Conservation (phyloP, 2,329 filamentous ascomycete genomes). For the Colletotrichum sp. region DNA sequence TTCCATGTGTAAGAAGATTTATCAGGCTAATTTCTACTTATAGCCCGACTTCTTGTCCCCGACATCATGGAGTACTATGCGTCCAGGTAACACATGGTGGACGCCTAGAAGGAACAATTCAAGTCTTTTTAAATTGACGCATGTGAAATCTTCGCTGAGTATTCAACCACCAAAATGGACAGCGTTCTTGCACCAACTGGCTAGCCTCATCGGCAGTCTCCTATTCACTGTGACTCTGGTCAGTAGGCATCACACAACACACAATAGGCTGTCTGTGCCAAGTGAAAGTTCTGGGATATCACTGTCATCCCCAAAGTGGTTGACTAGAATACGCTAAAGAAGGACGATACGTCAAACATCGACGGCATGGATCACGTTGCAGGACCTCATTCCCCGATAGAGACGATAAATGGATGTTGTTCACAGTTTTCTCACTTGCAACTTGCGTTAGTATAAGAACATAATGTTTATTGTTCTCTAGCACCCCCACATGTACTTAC, state of each 20-base stretch:
- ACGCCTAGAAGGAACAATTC: background rate
- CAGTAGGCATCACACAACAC: background rate
- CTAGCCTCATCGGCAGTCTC: accelerated
- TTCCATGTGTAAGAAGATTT: background rate
- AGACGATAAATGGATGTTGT: background rate
- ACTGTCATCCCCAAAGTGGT: background rate
- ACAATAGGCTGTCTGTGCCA: background rate
- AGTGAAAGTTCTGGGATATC: background rate
- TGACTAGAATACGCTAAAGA: background rate
- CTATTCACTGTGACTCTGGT: background rate
- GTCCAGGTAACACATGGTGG: background rate
- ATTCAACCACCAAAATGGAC: background rate
- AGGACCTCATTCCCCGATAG: accelerated
- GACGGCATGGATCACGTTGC: accelerated
- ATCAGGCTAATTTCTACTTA: background rate
- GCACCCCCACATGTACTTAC: too few species aligned
- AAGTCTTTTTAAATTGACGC: background rate
- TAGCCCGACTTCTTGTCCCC: background rate
- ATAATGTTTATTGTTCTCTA: too few species aligned
- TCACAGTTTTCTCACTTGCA: background rate
- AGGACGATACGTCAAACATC: accelerated
- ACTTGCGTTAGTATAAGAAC: too few species aligned
- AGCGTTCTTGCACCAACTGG: background rate
- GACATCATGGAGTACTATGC: background rate
- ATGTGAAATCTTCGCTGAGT: background rate